Percentiles rank a stretch among this genome's conserved stretches.
Evolutionary conservation across 345 rosid species (phyloP).

Genomic region (Lumnitzera racemosa): DNA sequence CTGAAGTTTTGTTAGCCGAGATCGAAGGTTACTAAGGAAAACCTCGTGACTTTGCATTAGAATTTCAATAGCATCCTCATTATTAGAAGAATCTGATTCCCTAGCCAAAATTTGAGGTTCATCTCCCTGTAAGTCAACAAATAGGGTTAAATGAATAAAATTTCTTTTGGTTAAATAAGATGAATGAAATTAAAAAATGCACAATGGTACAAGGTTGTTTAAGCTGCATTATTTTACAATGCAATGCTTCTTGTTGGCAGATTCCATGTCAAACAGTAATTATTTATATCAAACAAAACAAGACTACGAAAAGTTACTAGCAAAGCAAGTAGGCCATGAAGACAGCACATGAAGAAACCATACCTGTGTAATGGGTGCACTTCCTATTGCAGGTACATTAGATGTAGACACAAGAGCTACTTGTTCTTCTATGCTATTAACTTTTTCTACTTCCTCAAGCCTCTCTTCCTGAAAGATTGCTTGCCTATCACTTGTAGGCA

Average conservation of each 20-base stretch:
- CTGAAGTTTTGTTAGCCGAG: slow-evolving; percentile 90
- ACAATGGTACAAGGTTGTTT: not conserved
- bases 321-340: not conserved
- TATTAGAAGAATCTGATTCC: slow-evolving; percentile 24
- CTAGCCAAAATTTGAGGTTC: slow-evolving; percentile 12
- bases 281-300: too few species aligned
- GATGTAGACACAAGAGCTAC: slow-evolving; percentile 7
- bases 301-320: too few species aligned
- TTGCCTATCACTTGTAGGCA: slow-evolving; percentile 5
- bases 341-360: slow-evolving; percentile 2
- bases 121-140: slow-evolving; percentile 7
- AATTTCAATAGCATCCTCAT: slow-evolving; percentile 40
- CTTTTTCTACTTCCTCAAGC: slow-evolving; percentile 32
- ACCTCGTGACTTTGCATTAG: slow-evolving; percentile 69
- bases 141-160: not conserved
- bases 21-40: slow-evolving; percentile 65
- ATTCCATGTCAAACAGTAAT: too few species aligned
- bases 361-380: slow-evolving; percentile 17
- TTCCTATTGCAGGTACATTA: slow-evolving; percentile 4
- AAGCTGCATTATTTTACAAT: too few species aligned
- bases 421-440: slow-evolving; percentile 1
- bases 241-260: too few species aligned
- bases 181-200: not conserved
- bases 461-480: slow-evolving; percentile 38
- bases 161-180: not conserved